Evolutionary conservation across 2,329 filamentous ascomycete species (phyloP), one percentile per base, ranked within the genome.

Genomic region (Aspergillus vadensis): DNA sequence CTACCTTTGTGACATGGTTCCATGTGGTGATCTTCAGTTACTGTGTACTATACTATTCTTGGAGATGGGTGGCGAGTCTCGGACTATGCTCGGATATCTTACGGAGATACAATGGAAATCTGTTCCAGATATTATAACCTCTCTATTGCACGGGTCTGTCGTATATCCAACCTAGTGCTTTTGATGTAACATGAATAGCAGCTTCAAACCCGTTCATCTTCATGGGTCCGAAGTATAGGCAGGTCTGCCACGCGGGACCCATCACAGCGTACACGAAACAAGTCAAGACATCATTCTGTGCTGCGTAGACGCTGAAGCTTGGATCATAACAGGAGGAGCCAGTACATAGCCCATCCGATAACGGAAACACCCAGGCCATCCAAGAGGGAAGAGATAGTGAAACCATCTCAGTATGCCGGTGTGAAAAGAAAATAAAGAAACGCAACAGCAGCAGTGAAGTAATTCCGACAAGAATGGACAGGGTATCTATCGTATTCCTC

Each of bases 401-500:
- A 43, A 56, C 30, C 38, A 30, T 36, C 44, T 27, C 21, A 27
- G 27, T 41, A 30, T 30, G 27, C 27, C 27, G 27, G 27, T 30
- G 9, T 51, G 30, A 48, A 56, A 32, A 51, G 21, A 32, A 4
- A 12, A 27, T 30, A 17, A 30, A 30, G 15, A n/a, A 15, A 53
- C 39, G 50, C 25, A 17, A 54, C 36, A 39, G 27, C 14, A 53
- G 57, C n/a, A 60, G 49, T 54, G 58, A 60, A 41, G 60, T 23
- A 62, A 64, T 48, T 56, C 41, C 56, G 51, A 55, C 49, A 62
- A 63, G 63, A 63, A 63, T 63, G 58, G 58, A 63, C 56, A 63
- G 66, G 69, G 68, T 71, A 70, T 71, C 66, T 67, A 64, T 69
- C 69, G 69, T 71, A 63, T 71, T 64, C 66, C 56, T 67, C 61